phyloP scores from a whole-genome alignment of 768 basidiomycete genomes.

The Suillus clintonianus region DNA sequence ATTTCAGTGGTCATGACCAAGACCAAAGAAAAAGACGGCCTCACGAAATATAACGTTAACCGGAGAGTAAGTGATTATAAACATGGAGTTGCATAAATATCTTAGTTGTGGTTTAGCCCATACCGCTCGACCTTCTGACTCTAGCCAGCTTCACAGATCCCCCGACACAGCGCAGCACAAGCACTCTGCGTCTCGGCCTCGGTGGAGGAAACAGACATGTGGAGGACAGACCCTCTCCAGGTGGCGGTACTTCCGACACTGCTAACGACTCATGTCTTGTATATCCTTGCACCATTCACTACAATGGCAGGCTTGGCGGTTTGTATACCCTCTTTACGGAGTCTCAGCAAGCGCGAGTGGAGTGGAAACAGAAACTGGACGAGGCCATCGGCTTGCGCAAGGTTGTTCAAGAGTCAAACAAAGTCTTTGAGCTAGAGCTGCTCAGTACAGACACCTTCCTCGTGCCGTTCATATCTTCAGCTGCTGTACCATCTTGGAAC shows the following conservation, averaged over 20 bases:
- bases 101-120: slow-evolving; percentile 56
- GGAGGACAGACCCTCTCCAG: slow-evolving; percentile 27
- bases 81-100: not conserved
- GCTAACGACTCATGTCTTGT: slow-evolving; percentile 71
- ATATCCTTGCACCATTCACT: slow-evolving; percentile 86
- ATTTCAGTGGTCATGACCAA: slow-evolving; percentile 85
- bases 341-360: slow-evolving; percentile 65
- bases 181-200: slow-evolving; percentile 65
- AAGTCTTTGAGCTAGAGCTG: slow-evolving; percentile 91
- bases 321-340: slow-evolving; percentile 89
- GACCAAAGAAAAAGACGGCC: slow-evolving; percentile 73
- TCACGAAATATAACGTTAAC: slow-evolving; percentile 77
- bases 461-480: slow-evolving; percentile 61
- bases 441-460: slow-evolving; percentile 88
- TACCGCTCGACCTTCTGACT: slow-evolving; percentile 88
- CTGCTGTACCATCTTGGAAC: slow-evolving; percentile 54
- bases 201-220: slow-evolving; percentile 43
- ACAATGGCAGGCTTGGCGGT: slow-evolving; percentile 87
- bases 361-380: slow-evolving; percentile 90
- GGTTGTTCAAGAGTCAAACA: slow-evolving; percentile 90
- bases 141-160: slow-evolving; percentile 83
- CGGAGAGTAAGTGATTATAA: slow-evolving; percentile 56
- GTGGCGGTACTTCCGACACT: slow-evolving; percentile 36
- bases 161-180: slow-evolving; percentile 71
- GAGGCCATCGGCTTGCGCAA: slow-evolving; percentile 85